phyloP scores from a whole-genome alignment of 2,329 filamentous ascomycete species.

The Alternaria arbusti region DNA sequence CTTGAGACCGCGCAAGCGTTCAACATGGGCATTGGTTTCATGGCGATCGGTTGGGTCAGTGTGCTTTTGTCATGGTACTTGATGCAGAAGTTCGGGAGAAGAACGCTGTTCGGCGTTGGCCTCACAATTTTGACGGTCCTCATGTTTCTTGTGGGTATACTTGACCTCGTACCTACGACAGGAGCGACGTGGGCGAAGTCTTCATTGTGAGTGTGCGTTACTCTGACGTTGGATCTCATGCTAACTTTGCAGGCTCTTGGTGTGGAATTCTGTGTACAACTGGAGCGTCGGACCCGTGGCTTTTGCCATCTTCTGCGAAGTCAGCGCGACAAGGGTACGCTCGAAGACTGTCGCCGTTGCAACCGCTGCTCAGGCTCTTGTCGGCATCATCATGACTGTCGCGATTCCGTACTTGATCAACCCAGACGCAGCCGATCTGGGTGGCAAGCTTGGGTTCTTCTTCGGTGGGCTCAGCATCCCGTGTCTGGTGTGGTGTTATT shows the following conservation, averaged over 20 bases:
- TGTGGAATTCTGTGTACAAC: not conserved
- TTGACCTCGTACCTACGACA: not conserved
- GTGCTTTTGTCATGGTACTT: not conserved
- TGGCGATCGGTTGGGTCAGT: not conserved
- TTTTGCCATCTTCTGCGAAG: not conserved
- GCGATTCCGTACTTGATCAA: constrained; percentile 53
- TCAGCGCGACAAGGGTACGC: not conserved
- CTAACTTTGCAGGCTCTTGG: not conserved
- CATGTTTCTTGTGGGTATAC: not conserved
- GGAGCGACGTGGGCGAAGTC: not conserved
- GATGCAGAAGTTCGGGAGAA: not conserved
- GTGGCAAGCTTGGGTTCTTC: constrained; percentile 53
- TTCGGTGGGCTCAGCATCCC: constrained; percentile 46
- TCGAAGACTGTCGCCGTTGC: not conserved
- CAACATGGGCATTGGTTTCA: not conserved
- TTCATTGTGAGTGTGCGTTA: not conserved
- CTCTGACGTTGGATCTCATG: not conserved
- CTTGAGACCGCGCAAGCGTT: not conserved
- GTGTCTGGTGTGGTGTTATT: constrained; percentile 47
- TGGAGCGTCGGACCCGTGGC: not conserved
- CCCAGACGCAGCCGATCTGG: constrained; percentile 47
- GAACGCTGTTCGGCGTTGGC: not conserved
- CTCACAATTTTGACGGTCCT: not conserved
- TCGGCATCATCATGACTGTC: constrained; percentile 19
- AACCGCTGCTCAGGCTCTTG: not conserved